phyloP scores from a whole-genome alignment of 2,329 filamentous ascomycete genomes.

The Fusarium ambrosium region DNA sequence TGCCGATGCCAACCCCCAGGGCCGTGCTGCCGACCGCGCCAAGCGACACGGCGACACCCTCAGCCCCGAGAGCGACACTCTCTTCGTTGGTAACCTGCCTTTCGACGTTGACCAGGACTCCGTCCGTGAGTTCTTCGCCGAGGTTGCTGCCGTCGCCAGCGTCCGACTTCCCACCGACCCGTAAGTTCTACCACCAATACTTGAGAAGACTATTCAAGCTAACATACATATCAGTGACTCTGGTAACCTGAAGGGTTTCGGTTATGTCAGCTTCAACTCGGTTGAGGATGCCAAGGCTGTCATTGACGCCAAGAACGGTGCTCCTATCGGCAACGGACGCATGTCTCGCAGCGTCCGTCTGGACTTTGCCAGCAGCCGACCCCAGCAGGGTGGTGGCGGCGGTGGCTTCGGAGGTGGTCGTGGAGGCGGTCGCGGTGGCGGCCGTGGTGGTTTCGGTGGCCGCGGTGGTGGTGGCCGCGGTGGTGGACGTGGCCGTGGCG shows the following conservation, averaged over 20 bases:
- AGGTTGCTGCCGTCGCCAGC: slow-evolving; percentile 78
- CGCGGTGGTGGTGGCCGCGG: slow-evolving; percentile 61
- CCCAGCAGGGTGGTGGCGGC: slow-evolving; percentile 68
- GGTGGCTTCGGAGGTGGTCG: slow-evolving; percentile 62
- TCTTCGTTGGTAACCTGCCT: slow-evolving; percentile 92
- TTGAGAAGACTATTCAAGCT: slow-evolving; percentile 13
- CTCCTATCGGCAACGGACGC: slow-evolving; percentile 72
- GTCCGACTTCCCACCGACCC: slow-evolving; percentile 90
- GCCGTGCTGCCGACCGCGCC: slow-evolving; percentile 74
- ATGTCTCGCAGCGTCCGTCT: slow-evolving; percentile 82
- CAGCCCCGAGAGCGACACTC: slow-evolving; percentile 85
- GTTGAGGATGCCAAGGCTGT: slow-evolving; percentile 86
- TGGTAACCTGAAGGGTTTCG: slow-evolving; percentile 90
- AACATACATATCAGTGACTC: slow-evolving; percentile 69
- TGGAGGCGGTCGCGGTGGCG: slow-evolving; percentile 60
- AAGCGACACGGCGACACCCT: slow-evolving; percentile 81
- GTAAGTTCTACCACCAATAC: slow-evolving; percentile 57
- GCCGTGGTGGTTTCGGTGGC: slow-evolving; percentile 61
- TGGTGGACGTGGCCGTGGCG: slow-evolving; percentile 60
- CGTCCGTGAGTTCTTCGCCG: slow-evolving; percentile 80
- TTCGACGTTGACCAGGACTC: slow-evolving; percentile 85
- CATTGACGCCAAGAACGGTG: slow-evolving; percentile 78
- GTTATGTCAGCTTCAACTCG: slow-evolving; percentile 87
- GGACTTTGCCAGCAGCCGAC: slow-evolving; percentile 81
- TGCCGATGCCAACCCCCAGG: slow-evolving; percentile 64